Conservation (phyloP, 768 basidiomycete species). For the Ephemerocybe angulata region DNA sequence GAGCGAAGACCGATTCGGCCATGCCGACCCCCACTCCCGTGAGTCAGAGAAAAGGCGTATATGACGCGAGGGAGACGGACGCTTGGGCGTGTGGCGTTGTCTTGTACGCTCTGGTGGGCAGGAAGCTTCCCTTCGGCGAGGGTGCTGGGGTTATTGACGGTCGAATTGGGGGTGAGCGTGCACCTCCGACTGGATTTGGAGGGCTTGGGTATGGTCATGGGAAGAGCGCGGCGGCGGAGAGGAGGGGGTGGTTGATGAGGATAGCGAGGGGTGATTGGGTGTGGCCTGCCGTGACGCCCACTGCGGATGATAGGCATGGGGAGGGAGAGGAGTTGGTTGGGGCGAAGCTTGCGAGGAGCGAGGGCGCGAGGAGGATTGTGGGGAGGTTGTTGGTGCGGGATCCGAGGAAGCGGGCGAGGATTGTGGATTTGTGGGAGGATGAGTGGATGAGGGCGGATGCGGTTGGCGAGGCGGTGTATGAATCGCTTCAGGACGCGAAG, state of each 20-base stretch:
- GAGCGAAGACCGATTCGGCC: too few relatives aligned
- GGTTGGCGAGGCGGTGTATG: slow-evolving; percentile 15
- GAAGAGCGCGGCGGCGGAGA: slow-evolving; percentile 28
- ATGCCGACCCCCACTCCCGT: too few relatives aligned
- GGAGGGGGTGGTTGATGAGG: slow-evolving; percentile 63
- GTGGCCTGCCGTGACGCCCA: slow-evolving; percentile 49
- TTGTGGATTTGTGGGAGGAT: slow-evolving; percentile 63
- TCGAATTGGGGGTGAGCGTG: slow-evolving; percentile 39
- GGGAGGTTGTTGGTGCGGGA: slow-evolving; percentile 65
- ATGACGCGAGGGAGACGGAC: slow-evolving; percentile 84
- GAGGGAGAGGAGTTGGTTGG: slow-evolving; percentile 33
- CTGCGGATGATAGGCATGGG: slow-evolving; percentile 1
- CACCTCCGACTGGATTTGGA: slow-evolving; percentile 20
- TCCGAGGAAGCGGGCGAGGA: slow-evolving; percentile 56
- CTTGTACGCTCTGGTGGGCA: slow-evolving; percentile 68
- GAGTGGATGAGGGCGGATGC: slow-evolving; percentile 40
- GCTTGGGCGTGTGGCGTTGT: slow-evolving; percentile 92
- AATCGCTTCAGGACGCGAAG: background rate
- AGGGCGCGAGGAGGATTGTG: slow-evolving; percentile 53
- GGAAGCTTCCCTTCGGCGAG: slow-evolving; percentile 72
- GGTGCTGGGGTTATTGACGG: slow-evolving; percentile 29
- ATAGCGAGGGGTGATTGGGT: slow-evolving; percentile 78
- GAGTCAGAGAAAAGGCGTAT: too few relatives aligned
- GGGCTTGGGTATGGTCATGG: slow-evolving; percentile 7
- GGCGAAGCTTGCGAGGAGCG: slow-evolving; percentile 33